phyloP scores from a whole-genome alignment of 2,329 filamentous ascomycete genomes.

The Colletotrichum noveboracense region DNA sequence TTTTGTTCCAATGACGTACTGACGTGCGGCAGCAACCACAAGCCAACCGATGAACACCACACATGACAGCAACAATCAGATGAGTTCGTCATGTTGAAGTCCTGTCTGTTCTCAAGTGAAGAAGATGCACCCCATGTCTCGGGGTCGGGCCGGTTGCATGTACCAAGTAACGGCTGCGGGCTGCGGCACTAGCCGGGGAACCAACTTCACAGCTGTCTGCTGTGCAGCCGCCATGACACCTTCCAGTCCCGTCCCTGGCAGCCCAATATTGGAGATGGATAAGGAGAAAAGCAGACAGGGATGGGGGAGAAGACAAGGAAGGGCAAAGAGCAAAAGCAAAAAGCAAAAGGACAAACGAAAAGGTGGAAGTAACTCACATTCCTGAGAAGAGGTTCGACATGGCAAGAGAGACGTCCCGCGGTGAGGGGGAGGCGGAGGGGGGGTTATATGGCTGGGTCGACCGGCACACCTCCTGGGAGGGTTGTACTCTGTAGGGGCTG shows the following conservation, averaged over 20 bases:
- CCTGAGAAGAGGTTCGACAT: constrained; percentile 69
- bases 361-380: constrained; percentile 55
- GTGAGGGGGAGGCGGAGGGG: constrained; percentile 26
- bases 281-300: background rate
- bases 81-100: background rate
- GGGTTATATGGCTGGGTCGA: constrained; percentile 11
- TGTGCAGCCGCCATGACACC: constrained; percentile 5
- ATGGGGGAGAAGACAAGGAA: background rate
- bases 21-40: background rate
- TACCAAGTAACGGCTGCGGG: constrained; percentile 1
- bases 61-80: background rate
- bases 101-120: background rate
- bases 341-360: constrained; percentile 14
- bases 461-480: constrained; percentile 7
- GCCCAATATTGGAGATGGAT: background rate
- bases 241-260: background rate
- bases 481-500: constrained; percentile 13
- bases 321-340: background rate
- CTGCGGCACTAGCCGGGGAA: constrained; percentile 19
- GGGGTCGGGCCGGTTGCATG: constrained; percentile 8
- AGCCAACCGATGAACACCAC: background rate
- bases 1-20: background rate
- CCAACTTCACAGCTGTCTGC: constrained; percentile 18
- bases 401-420: constrained; percentile 28
- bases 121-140: constrained; percentile 19